These are phyloP conservation scores for Colletotrichum magnum DNA, from an alignment of 2,329 filamentous ascomycete genomes.

Conservation along the genomic window DNA sequence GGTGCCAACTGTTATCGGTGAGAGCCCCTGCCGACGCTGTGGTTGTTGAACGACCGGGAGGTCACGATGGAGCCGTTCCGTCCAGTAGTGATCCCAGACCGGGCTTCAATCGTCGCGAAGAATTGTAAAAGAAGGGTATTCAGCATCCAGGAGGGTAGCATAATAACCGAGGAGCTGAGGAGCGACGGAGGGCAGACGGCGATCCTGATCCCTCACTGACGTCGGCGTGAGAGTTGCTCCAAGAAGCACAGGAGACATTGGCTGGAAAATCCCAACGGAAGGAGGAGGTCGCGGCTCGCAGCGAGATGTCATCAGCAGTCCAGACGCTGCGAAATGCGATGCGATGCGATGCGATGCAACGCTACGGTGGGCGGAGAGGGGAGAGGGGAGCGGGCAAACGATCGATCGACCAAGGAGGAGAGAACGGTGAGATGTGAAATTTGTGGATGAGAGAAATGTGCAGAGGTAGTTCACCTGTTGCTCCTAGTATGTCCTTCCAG, in stretches of 20 bases:
- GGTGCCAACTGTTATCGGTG: neutral
- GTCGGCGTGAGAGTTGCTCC: neutral
- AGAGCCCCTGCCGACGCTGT: neutral
- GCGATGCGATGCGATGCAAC: no score
- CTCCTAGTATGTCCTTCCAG: neutral
- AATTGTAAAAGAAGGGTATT: slow-evolving; percentile 31
- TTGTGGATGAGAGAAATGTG: neutral
- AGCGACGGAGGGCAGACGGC: slow-evolving; percentile 6
- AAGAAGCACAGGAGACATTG: slow-evolving; percentile 17
- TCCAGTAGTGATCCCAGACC: neutral
- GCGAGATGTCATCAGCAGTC: slow-evolving; percentile 8
- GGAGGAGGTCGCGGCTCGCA: slow-evolving; percentile 6
- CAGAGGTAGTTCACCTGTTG: slow-evolving; percentile 10
- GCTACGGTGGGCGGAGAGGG: neutral
- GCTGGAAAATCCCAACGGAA: slow-evolving; percentile 1
- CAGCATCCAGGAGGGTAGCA: slow-evolving; percentile 18
- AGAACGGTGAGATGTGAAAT: no score
- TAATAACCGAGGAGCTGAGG: slow-evolving; percentile 29
- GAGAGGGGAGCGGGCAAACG: neutral
- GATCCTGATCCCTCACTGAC: neutral
- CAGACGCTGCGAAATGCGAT: slow-evolving; percentile 2
- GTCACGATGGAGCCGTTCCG: slow-evolving; percentile 11
- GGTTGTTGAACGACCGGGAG: neutral
- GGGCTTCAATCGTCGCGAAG: slow-evolving; percentile 16
- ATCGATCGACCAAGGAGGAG: neutral